Percentiles rank a stretch among this genome's conserved stretches.
Conservation (phyloP, 129 eudicot species). For the Saussurea involucrata region DNA sequence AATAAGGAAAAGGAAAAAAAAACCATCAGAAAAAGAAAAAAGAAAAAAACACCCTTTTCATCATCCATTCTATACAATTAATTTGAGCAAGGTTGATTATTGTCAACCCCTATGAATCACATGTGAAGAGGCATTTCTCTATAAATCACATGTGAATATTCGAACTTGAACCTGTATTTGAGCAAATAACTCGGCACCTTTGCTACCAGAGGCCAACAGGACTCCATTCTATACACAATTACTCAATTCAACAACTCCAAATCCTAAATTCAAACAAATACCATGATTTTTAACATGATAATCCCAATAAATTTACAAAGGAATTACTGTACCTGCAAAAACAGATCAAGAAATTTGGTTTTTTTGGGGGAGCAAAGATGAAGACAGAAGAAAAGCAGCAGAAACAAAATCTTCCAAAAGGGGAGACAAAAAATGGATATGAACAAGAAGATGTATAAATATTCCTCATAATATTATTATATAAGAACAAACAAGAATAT, state of each 20-base stretch:
- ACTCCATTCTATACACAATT: not conserved
- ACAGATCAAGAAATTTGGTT: not conserved
- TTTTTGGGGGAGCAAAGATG: constrained; percentile 13
- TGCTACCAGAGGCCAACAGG: no score
- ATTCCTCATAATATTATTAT: constrained; percentile 12
- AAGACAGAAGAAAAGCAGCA: constrained; percentile 37
- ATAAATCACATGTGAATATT: not conserved
- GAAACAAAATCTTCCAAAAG: constrained; percentile 31
- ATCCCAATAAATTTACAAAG: not conserved
- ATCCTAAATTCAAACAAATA: not conserved
- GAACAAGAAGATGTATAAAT: constrained; percentile 43
- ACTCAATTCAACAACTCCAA: not conserved
- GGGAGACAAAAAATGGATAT: constrained; percentile 52
- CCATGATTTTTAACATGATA: not conserved
- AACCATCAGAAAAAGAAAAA: not conserved
- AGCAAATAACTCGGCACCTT: no score
- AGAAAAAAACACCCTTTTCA: constrained; percentile 4
- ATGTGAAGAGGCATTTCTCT: not conserved
- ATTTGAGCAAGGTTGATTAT: not conserved
- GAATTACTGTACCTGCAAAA: not conserved
- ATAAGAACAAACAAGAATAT: not conserved
- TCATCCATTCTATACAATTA: constrained; percentile 7
- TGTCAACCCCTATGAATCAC: not conserved
- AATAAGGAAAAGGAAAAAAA: not conserved
- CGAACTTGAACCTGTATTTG: no score